A percentile compares a stretch with the other conserved stretches of the same genome.
These are phyloP conservation scores for Globisporangium camurandrum DNA, from an alignment of 352 stramenopile species.

Conservation along the genomic window DNA sequence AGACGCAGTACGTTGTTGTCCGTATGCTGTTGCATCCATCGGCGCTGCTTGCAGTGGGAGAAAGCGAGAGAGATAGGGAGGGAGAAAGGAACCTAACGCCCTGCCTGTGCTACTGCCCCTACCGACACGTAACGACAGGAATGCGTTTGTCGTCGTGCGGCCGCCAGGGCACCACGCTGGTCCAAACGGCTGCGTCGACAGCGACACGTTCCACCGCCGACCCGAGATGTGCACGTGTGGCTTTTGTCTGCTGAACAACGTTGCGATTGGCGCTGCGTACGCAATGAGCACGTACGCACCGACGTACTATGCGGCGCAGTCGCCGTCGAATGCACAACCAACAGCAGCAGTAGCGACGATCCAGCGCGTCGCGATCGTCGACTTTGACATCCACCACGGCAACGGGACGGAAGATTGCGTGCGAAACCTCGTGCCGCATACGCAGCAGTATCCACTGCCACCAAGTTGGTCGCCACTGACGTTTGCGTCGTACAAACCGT, in stretches of 20 bases:
- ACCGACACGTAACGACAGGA: too few relatives aligned
- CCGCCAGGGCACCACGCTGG: conserved; percentile 97
- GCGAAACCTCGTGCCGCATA: conserved; percentile 85
- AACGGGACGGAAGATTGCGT: conserved; percentile 98
- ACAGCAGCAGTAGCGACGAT: too few relatives aligned
- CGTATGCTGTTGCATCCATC: too few relatives aligned
- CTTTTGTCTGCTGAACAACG: conserved; percentile 98
- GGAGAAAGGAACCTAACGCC: too few relatives aligned
- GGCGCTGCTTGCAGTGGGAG: too few relatives aligned
- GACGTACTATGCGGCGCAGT: too few relatives aligned
- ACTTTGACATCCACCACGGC: conserved; percentile 98
- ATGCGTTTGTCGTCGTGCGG: conserved; percentile 95
- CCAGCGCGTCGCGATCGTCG: conserved; percentile 92
- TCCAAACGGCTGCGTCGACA: conserved; percentile 90
- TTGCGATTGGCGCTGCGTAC: conserved; percentile 95
- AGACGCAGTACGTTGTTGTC: conserved; percentile 42
- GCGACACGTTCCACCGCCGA: conserved; percentile 89
- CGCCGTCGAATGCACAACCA: too few relatives aligned
- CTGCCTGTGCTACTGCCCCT: too few relatives aligned
- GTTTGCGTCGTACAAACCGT: conserved; percentile 95
- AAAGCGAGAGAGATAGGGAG: too few relatives aligned
- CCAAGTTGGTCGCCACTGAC: too few relatives aligned
- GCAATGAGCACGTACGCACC: conserved; percentile 89
- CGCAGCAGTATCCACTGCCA: too few relatives aligned
- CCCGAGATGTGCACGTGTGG: conserved; percentile 80